Base-by-base conservation (phyloP, 345 rosid genomes). In the Salix dunnii region DNA sequence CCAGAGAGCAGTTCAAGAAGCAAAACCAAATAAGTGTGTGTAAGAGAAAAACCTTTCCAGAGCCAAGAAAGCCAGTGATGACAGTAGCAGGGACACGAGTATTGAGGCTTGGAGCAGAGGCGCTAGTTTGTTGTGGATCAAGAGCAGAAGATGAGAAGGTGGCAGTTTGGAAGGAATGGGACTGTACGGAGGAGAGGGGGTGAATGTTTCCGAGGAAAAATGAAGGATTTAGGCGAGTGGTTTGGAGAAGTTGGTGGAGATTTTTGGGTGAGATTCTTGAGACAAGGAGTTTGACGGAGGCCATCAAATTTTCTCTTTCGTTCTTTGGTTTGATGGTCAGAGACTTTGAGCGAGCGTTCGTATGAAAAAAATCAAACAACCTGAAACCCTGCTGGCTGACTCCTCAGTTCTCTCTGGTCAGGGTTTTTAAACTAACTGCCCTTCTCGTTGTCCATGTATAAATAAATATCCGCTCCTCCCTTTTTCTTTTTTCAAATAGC, bases 41-140 rank as follows among this genome's bases (percentile, higher is more conserved):
- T 38, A 7, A 0, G 2, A 55, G 35, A 30, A 38, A 53, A 43
- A 88, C 96, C 89, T 91, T 89, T 13, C 96, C 96, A 6, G 93
- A 87, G 71, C 96, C 96, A 30, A 89, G 93, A 75, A 91, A 91
- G n/a, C 96, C 93, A 3, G 96, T 91, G 77, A 91, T 84, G 5
- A 91, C 82, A 10, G 96, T 91, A 55, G 96, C 90, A 0, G 96
- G 89, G 36, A 91, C 89, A 36, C 91, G 89, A 71, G 70, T 69
- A 58, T 87, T 89, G 30, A 71, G 75, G 42, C 51, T 14, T 30
- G 76, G 76, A 36, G 81, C 38, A 28, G 78, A 25, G 42, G 79
- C 70, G 35, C 49, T 70, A 30, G 77, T 70, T 63, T 58, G 81
- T 31, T 66, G 79, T n/a, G 64, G 48, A 48, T 17, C 66, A 33